Percentiles rank a stretch among this genome's conserved stretches.
Conservation (phyloP, 2,329 filamentous ascomycete species). For the Verticillium longisporum region DNA sequence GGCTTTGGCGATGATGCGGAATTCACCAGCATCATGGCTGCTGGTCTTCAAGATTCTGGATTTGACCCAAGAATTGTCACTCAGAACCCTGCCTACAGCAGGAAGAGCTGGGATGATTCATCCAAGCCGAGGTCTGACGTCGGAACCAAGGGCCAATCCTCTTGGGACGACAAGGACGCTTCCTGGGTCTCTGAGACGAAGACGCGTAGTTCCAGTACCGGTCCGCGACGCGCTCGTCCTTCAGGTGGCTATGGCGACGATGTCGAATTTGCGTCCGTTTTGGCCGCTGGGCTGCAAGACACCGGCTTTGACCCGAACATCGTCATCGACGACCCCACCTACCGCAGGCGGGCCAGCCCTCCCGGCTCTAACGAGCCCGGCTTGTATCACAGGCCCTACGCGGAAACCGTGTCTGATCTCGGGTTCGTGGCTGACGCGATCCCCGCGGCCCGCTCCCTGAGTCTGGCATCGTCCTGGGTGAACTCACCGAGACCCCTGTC, state of each 20-base stretch:
- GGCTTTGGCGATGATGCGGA: slow-evolving; percentile 60
- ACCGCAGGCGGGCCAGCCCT: slow-evolving; percentile 57
- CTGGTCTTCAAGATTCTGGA: slow-evolving; percentile 58
- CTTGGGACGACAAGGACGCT: slow-evolving; percentile 32
- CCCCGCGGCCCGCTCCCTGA: slow-evolving; percentile 21
- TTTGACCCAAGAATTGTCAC: slow-evolving; percentile 67
- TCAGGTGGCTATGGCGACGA: slow-evolving; percentile 63
- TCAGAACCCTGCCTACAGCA: slow-evolving; percentile 50
- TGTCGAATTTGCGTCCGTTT: slow-evolving; percentile 60
- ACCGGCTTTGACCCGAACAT: slow-evolving; percentile 66
- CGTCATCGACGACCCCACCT: slow-evolving; percentile 59
- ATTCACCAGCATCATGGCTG: slow-evolving; percentile 64
- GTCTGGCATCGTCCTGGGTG: slow-evolving; percentile 39
- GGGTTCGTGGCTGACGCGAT: slow-evolving; percentile 20
- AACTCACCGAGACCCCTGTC: slow-evolving; percentile 32
- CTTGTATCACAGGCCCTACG: slow-evolving; percentile 41
- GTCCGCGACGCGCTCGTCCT: slow-evolving; percentile 33
- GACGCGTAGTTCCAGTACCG: slow-evolving; percentile 33
- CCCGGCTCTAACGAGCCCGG: slow-evolving; percentile 46
- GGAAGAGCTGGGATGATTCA: neutral
- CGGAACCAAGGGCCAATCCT: slow-evolving; percentile 3
- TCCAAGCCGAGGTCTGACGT: neutral
- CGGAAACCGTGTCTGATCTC: slow-evolving; percentile 39
- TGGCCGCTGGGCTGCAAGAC: slow-evolving; percentile 62
- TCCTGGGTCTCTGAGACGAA: slow-evolving; percentile 53